Evolutionary conservation across 306 rosid species (phyloP), one percentile per base, ranked within the genome.

Genomic region (Sophora flavescens): DNA sequence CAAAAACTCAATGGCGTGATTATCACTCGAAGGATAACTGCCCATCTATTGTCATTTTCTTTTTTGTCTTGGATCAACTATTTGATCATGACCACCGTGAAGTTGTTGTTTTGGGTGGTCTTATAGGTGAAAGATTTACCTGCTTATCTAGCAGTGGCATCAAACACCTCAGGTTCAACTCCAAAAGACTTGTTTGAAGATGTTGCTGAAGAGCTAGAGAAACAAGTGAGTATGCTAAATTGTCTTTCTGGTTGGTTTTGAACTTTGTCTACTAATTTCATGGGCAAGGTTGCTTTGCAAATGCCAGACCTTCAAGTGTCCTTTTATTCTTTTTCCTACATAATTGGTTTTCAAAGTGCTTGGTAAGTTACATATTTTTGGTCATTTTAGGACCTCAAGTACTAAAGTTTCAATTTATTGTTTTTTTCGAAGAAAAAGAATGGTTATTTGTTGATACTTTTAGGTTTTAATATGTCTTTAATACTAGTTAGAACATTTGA

Each of bases 1-100:
- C 90, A 36, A 91, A 92, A 81, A 88, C 89, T 81, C 87, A 91
- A 66, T 91, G 97, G 98, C 98, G 97, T 72, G 98, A 93, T 85
- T 93, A 91, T 78, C 73, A 81, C 70, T 61, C 70, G 39, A 90
- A 84, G 94, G 98, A 90, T 71, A 51, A 50, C 42, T 45, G 2
- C 30, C 84, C 16, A 74, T 56, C 18, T 80, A 50, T 76, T 72
- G 13, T 26, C 60, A 60, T 70, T 17, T 80, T 60, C 54, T 60
- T 22, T 75, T 68, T 57, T 85, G 41, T 32, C 63, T 50, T 68
- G 72, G 32, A 16, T 68, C 10, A 70, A 13, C 36, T 58, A 17
- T 52, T 64, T 78, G 54, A 51, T 32, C 36, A 41, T 56, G 60
- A 30, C 7, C 1, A 32, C 2, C 6, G 22, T 14, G 36, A 32